Evolutionary conservation across 2,329 filamentous ascomycete species (phyloP).

Genomic region (Aspergillus jensenii): DNA sequence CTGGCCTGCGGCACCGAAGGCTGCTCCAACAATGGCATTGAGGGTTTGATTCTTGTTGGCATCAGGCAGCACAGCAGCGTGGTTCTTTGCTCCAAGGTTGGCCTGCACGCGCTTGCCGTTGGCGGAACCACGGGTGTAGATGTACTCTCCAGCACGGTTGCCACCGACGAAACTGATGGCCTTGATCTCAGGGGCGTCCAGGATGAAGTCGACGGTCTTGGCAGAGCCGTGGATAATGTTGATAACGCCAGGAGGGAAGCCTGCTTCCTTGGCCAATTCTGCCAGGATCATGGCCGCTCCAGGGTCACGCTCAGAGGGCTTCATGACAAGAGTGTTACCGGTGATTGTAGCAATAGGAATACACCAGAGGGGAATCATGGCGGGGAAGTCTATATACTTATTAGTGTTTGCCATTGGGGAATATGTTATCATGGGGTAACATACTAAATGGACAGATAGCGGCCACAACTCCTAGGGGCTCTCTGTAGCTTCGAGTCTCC

Average conservation of each 20-base stretch:
- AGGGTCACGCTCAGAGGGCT: constrained; percentile 66
- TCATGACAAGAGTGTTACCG: constrained; percentile 64
- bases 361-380: constrained; percentile 70
- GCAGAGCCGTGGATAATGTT: constrained; percentile 67
- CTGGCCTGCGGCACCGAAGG: constrained; percentile 68
- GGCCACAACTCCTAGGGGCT: constrained; percentile 64
- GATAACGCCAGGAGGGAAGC: constrained; percentile 64
- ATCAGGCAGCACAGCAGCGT: constrained; percentile 65
- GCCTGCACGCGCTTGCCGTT: constrained; percentile 70
- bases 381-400: constrained; percentile 58
- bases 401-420: constrained; percentile 17
- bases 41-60: constrained; percentile 68
- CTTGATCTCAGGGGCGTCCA: constrained; percentile 68
- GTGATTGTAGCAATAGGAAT: constrained; percentile 66
- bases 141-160: constrained; percentile 69
- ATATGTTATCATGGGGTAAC: constrained; percentile 22
- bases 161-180: constrained; percentile 68
- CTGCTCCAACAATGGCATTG: constrained; percentile 65
- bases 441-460: constrained; percentile 67
- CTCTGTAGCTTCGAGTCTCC: constrained; percentile 66
- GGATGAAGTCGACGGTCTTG: constrained; percentile 67
- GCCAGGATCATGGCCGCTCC: constrained; percentile 67
- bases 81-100: constrained; percentile 70
- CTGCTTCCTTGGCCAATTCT: constrained; percentile 62
- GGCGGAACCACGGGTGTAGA: constrained; percentile 65